Evolutionary conservation across 139 green algal genomes (phyloP), one percentile per base, ranked within the genome.

Genomic region (Pseudopediastrum boryanum): DNA sequence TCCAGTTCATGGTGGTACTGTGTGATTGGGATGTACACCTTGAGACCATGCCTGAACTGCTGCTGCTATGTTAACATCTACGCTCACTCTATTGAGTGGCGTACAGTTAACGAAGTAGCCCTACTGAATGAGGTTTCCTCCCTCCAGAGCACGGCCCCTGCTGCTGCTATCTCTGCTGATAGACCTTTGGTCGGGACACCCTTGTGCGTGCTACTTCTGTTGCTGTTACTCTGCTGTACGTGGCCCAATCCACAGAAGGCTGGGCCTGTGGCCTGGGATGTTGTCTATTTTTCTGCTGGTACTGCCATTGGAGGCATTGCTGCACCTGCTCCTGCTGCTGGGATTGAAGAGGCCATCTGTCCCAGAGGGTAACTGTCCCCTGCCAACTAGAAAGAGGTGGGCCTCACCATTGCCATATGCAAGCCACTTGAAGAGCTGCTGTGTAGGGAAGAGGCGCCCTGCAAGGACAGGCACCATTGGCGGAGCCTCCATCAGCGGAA

Each of bases 351-450:
- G 67, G 7, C 10, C n/a, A 43, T 42, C 38, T 23, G 39, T 29
- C 35, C 23, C 42, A 21, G 13, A 50, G 16, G 46, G 7, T 73
- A 54, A 72, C 56, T 44, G 5, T 54, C 36, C 56, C 19, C 67
- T 13, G n/a, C 27, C 54, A 29, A 27, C 21, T 29, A 58, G 16
- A n/a, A 13, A 25, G 13, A 25, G 10, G 58, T 13, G 33, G 29
- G 6, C 5, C 85, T 44, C 74, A 97, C 93, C 94, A 67, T 98
- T 96, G 38, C 94, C 94, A 71, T 98, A 98, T 2, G 80, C 84
- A 6, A 98, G 89, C 95, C 95, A 98, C 59, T 92, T 93, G 70
- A 84, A 93, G 75, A 98, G 91, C 16, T 93, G 88, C 38, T 96
- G 75, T 33, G 87, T 72, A 2, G 94, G 93, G 66, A 95, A 97